These are phyloP conservation scores for Globomyces pollinis-pini DNA, from an alignment of 192 early-diverging fungal species.

Conservation along the genomic window DNA sequence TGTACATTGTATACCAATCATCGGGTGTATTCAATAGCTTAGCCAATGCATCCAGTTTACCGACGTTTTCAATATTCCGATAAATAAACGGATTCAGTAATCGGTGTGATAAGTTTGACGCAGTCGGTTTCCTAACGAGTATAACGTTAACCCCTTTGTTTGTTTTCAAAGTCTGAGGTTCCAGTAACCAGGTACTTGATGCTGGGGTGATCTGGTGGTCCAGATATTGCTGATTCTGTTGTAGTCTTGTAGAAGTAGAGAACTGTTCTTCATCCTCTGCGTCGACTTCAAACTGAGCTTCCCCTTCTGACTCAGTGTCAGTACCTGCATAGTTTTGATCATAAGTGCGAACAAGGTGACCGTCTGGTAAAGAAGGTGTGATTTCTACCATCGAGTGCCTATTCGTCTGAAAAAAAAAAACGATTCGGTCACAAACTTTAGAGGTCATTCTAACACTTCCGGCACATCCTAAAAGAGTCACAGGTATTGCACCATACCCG, in stretches of 20 bases:
- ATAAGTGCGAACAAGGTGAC: too few relatives aligned
- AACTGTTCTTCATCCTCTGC: background rate
- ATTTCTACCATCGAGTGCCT: background rate
- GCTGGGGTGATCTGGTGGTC: background rate
- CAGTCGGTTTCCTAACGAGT: background rate
- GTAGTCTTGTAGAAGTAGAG: background rate
- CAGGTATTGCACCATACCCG: too few relatives aligned
- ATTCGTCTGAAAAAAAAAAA: background rate
- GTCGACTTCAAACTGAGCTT: background rate
- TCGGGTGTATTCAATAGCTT: background rate
- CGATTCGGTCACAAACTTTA: too few relatives aligned
- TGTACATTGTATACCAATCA: background rate
- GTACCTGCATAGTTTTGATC: too few relatives aligned
- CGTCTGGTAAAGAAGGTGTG: background rate
- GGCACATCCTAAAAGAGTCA: too few relatives aligned
- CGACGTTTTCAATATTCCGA: background rate
- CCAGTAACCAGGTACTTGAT: too few relatives aligned
- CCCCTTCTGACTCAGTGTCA: too few relatives aligned
- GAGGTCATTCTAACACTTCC: too few relatives aligned
- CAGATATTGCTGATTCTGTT: background rate
- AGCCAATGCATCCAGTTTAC: background rate
- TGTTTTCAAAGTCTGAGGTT: too few relatives aligned
- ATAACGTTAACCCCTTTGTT: too few relatives aligned
- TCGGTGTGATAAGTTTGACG: background rate
- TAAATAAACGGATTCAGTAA: constrained; percentile 4